Conservation (phyloP, 768 basidiomycete genomes). For the Psilocybe tampanensis region DNA sequence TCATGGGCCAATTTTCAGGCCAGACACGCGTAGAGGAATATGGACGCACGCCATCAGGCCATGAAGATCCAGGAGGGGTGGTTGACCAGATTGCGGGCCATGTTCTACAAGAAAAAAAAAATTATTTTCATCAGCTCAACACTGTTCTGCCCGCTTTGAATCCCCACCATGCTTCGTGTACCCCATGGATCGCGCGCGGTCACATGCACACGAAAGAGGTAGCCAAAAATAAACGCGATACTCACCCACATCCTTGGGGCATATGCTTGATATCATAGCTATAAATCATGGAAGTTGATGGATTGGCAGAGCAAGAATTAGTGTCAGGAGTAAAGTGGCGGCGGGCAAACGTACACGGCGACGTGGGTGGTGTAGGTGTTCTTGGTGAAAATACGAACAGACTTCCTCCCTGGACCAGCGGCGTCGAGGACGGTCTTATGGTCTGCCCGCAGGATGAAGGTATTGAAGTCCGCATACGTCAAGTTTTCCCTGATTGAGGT, state of each 20-base stretch:
- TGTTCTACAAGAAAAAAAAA: constrained; percentile 24
- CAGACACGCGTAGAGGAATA: not conserved
- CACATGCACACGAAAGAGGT: not conserved
- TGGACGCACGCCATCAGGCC: constrained; percentile 44
- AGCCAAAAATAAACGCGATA: not conserved
- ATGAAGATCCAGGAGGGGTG: constrained; percentile 37
- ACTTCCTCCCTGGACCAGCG: constrained; percentile 49
- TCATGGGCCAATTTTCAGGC: too few relatives aligned
- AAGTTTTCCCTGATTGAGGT: constrained; percentile 46
- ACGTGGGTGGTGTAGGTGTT: constrained; percentile 53
- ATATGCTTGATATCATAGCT: constrained; percentile 49
- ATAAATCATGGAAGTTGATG: constrained; percentile 28
- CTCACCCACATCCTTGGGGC: constrained; percentile 45
- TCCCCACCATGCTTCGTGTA: not conserved
- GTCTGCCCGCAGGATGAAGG: constrained; percentile 52
- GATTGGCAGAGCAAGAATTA: not conserved
- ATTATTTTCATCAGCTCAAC: not conserved
- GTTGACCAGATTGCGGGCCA: constrained; percentile 64
- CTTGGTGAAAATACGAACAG: constrained; percentile 52
- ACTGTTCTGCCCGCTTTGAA: not conserved
- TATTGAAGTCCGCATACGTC: constrained; percentile 42
- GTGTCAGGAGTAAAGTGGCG: not conserved
- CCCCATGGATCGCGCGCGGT: not conserved
- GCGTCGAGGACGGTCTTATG: constrained; percentile 39
- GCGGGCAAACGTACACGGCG: constrained; percentile 41